These are phyloP conservation scores for Mrakia frigida DNA, from an alignment of 768 basidiomycete genomes.

Conservation along the genomic window DNA sequence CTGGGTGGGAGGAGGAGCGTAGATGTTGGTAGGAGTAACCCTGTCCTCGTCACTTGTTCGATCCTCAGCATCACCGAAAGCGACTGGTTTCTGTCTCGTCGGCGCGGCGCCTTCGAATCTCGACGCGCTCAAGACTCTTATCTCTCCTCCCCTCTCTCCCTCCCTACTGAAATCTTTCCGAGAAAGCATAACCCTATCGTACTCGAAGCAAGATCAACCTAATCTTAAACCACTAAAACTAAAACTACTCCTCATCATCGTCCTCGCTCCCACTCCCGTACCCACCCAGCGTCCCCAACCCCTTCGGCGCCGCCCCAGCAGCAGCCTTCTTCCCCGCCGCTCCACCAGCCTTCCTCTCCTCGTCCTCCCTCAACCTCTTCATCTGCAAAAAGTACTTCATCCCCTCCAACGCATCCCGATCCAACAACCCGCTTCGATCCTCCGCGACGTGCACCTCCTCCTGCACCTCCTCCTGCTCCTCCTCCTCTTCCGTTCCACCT, in stretches of 20 bases:
- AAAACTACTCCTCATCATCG: not conserved
- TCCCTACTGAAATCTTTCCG: too few relatives aligned
- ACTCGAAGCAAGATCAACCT: too few relatives aligned
- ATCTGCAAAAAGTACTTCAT: conserved; percentile 88
- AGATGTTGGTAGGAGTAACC: too few relatives aligned
- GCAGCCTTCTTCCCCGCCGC: not conserved
- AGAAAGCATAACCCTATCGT: too few relatives aligned
- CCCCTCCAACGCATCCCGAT: conserved; percentile 77
- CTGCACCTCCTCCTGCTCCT: conserved; percentile 43
- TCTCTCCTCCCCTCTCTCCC: too few relatives aligned
- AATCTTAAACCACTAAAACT: too few relatives aligned
- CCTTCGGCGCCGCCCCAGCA: not conserved
- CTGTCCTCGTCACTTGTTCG: too few relatives aligned
- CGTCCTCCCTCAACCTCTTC: conserved; percentile 57
- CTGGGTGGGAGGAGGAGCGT: too few relatives aligned
- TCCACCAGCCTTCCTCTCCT: conserved; percentile 37
- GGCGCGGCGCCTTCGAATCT: too few relatives aligned
- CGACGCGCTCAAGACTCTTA: too few relatives aligned
- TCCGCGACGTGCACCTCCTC: conserved; percentile 34
- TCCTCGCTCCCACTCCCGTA: conserved; percentile 30
- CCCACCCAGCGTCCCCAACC: conserved; percentile 19
- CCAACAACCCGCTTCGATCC: conserved; percentile 57
- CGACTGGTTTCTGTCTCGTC: too few relatives aligned
- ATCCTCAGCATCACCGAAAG: too few relatives aligned
- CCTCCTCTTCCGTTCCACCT: conserved; percentile 31